phyloP scores from a whole-genome alignment of 2,329 filamentous ascomycete genomes.

The Dissoconium aciculare region DNA sequence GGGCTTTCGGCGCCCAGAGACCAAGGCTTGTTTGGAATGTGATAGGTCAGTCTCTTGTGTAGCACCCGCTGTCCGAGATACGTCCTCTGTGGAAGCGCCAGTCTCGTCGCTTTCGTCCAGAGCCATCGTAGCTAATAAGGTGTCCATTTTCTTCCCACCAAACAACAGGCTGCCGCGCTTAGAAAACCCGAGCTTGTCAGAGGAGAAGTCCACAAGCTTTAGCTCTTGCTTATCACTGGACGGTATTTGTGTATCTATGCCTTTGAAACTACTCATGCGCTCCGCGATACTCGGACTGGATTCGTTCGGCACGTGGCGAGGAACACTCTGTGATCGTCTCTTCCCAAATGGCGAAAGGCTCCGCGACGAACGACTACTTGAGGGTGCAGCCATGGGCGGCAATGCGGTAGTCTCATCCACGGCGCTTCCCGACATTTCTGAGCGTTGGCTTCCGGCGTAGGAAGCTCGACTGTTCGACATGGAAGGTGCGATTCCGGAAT shows the following conservation, averaged over 20 bases:
- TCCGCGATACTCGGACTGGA: constrained; percentile 1
- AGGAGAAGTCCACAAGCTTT: constrained; percentile 38
- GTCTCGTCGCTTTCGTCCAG: constrained; percentile 1
- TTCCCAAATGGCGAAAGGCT: no score
- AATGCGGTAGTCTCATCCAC: no score
- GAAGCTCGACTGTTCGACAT: constrained; percentile 3
- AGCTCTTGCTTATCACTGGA: constrained; percentile 34
- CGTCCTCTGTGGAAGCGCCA: neutral
- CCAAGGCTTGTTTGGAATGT: constrained; percentile 11
- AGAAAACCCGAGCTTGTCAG: constrained; percentile 42
- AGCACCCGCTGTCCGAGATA: no score
- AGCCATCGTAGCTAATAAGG: constrained; percentile 12
- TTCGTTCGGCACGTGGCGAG: constrained; percentile 1
- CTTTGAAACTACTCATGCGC: constrained; percentile 28
- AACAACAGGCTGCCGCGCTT: constrained; percentile 45
- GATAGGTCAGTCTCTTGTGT: no score
- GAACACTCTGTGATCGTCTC: neutral
- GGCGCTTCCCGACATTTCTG: no score
- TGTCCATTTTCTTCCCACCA: constrained; percentile 35
- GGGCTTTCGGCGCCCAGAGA: constrained; percentile 18
- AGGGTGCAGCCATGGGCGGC: no score
- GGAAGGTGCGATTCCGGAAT: constrained; percentile 22
- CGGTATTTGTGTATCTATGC: constrained; percentile 42
- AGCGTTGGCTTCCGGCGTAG: neutral
- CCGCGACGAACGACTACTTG: no score